These are phyloP conservation scores for Onygena corvina DNA, from an alignment of 2,329 filamentous ascomycete species.

Conservation along the genomic window DNA sequence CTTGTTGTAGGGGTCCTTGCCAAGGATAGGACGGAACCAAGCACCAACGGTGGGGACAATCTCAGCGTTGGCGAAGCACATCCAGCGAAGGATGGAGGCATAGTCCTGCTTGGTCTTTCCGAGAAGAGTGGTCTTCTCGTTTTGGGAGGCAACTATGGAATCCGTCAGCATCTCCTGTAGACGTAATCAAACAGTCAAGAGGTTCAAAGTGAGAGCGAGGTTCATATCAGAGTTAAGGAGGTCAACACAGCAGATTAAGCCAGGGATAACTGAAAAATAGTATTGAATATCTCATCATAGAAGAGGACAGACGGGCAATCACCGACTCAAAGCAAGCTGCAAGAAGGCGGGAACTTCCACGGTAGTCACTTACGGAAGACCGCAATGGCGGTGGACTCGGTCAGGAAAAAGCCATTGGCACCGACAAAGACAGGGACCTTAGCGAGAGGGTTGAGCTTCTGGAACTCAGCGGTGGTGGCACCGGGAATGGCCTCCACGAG, in stretches of 20 bases:
- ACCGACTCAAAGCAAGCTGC: no score
- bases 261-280: conserved; percentile 92
- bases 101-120: conserved; percentile 99
- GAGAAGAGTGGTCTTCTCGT: conserved; percentile 98
- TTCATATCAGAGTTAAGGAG: conserved; percentile 56
- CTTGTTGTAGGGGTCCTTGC: conserved; percentile 88
- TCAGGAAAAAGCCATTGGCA: conserved; percentile 77
- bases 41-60: conserved; percentile 58
- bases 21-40: conserved; percentile 81
- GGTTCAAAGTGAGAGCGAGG: conserved; percentile 19
- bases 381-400: conserved; percentile 85
- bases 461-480: conserved; percentile 61
- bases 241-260: conserved; percentile 86
- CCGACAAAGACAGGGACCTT: conserved; percentile 91
- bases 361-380: conserved; percentile 73
- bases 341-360: conserved; percentile 15
- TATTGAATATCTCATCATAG: conserved; percentile 60
- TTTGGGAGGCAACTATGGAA: conserved; percentile 84
- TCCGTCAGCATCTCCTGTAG: conserved; percentile 3
- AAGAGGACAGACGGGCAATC: conserved; percentile 14
- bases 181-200: conserved; percentile 16
- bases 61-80: conserved; percentile 93
- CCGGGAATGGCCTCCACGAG: conserved; percentile 58
- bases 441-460: conserved; percentile 72
- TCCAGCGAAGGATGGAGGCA: conserved; percentile 94